Percentiles rank a stretch among this genome's conserved stretches.
phyloP scores from a whole-genome alignment of 176 grass and related monocot species.

The Stipa capillata region DNA sequence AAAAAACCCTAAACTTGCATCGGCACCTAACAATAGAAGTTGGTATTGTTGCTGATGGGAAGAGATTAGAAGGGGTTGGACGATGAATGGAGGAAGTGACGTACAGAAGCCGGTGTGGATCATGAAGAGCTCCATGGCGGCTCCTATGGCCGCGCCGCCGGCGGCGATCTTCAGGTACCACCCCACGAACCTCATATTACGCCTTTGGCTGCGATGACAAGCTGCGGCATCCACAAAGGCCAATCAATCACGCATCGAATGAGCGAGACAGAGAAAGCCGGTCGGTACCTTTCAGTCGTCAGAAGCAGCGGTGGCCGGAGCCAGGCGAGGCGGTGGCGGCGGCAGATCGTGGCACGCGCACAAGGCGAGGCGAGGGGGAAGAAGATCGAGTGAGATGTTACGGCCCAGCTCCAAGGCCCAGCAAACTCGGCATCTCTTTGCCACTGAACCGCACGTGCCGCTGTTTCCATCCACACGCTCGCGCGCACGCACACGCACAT shows the following conservation, averaged over 20 bases:
- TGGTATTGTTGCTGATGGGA: background rate
- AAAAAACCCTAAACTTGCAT: background rate
- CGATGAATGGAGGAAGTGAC: background rate
- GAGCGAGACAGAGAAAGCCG: no score
- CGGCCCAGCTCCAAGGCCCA: background rate
- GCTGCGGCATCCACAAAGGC: background rate
- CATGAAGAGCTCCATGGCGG: conserved; percentile 86
- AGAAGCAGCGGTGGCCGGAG: background rate
- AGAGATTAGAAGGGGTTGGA: background rate
- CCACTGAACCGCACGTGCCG: background rate
- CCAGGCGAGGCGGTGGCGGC: background rate
- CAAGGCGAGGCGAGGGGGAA: background rate
- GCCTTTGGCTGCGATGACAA: background rate
- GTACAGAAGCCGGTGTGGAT: conserved; percentile 87
- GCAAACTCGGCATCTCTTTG: background rate
- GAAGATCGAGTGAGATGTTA: background rate
- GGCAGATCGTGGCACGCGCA: background rate
- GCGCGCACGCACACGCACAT: background rate
- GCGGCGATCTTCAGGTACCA: conserved; percentile 79
- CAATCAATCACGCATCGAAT: background rate
- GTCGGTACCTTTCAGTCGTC: background rate
- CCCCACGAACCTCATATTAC: conserved; percentile 45
- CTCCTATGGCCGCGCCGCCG: conserved; percentile 52
- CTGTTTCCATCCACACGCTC: conserved; percentile 5
- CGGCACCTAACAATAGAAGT: background rate